These are phyloP conservation scores for Gypsophila paniculata DNA, from an alignment of 179 eudicot species.

Conservation along the genomic window DNA sequence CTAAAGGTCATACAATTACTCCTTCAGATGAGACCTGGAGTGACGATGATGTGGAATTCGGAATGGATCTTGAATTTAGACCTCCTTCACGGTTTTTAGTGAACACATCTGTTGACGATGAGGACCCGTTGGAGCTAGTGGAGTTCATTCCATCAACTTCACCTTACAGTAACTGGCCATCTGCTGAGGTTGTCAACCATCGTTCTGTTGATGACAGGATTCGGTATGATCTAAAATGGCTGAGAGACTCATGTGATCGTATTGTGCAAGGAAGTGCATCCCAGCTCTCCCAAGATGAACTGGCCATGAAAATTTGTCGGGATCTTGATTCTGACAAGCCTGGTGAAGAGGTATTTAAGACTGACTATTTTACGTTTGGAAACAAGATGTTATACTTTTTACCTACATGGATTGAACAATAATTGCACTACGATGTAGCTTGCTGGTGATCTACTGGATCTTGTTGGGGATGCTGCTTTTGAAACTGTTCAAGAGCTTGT, in stretches of 20 bases:
- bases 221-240: conserved; percentile 72
- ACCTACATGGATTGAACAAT: conserved; percentile 10
- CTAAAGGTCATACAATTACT: conserved; percentile 29
- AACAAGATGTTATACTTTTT: neutral
- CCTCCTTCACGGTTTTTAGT: conserved; percentile 75
- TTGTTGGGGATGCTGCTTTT: conserved; percentile 88
- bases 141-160: conserved; percentile 42
- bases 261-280: conserved; percentile 66
- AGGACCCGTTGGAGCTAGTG: conserved; percentile 40
- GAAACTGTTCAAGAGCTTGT: conserved; percentile 91
- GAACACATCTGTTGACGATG: conserved; percentile 61
- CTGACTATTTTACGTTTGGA: neutral
- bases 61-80: conserved; percentile 61
- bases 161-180: conserved; percentile 41
- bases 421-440: conserved; percentile 41
- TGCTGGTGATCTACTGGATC: conserved; percentile 94
- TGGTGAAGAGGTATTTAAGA: conserved; percentile 78
- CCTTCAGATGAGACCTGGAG: conserved; percentile 30
- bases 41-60: conserved; percentile 57
- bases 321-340: conserved; percentile 89
- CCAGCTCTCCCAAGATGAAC: conserved; percentile 84
- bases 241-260: conserved; percentile 65
- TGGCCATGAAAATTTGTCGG: conserved; percentile 85
- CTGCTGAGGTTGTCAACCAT: conserved; percentile 28
- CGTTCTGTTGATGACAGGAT: conserved; percentile 30